Base-by-base conservation (phyloP, 225 moss, liverwort and hornwort species). In the Bryoerythrophyllum caledonicum region DNA sequence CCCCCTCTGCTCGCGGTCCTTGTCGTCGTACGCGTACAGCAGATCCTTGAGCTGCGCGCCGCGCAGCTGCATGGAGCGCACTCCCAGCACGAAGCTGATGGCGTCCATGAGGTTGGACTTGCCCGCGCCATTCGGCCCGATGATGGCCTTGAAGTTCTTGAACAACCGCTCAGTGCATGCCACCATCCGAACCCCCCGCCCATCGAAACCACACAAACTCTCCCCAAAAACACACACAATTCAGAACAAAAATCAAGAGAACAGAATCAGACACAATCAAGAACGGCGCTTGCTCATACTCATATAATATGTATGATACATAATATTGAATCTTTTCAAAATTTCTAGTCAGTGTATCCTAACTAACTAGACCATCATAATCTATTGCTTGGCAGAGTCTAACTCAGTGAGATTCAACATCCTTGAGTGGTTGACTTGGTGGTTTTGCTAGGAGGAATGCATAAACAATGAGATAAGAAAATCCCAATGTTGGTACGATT, bases 41-140 rank as follows among this genome's bases (percentile, higher is more conserved):
- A 99, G 89, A 77, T 99, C 99, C 76, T 99, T 99, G 56, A 99
- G 88, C 78, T 99, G 99, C 76, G 99, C 99, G 77, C 99, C 99
- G 76, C 99, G 91, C 53, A 99, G 81, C 88, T 99, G 99, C 99
- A 93, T 99, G 67, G 99, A 99, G 48, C 99, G 90, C 71, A 99
- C 93, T 10, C 99, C 99, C 63, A 99, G 82, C 44, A 99, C 99
- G 79, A 99, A 99, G 82, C 99, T 99, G 73, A 99, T 99, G 15
- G 99, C 99, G 64, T 99, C 99, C 99, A 99, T 99, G 23, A 99
- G 93, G 76, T 99, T 95, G 37, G 99, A 99, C 48, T 49, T 49
- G 48, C 48, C 48, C 48, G 48, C 48, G 48, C 48, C 48, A 49
- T 49, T 49, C 6, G 48, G 99, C 34, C 99, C 99, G 26, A 99